phyloP scores from a whole-genome alignment of 495 filamentous ascomycete species.

The Penicillium verhagenii region DNA sequence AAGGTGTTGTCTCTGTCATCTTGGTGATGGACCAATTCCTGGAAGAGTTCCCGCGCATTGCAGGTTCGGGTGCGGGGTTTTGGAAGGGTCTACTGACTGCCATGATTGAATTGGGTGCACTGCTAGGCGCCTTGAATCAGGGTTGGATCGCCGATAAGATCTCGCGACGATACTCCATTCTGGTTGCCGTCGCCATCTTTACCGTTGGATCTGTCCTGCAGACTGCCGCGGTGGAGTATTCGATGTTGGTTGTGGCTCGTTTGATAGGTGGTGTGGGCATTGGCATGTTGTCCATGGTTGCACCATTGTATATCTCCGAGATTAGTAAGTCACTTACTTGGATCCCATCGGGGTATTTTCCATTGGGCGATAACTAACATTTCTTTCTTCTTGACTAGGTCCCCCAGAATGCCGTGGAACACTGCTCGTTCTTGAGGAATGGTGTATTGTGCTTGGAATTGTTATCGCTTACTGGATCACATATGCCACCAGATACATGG shows the following conservation, averaged over 20 bases:
- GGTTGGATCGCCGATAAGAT: conserved; percentile 60
- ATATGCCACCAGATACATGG: conserved; percentile 54
- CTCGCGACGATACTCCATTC: conserved; percentile 55
- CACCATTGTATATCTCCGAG: conserved; percentile 56
- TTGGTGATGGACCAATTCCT: conserved; percentile 60
- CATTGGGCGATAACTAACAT: background rate
- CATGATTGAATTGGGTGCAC: conserved; percentile 59
- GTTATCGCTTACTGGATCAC: conserved; percentile 58
- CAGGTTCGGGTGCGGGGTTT: conserved; percentile 48
- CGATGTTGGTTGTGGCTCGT: conserved; percentile 59
- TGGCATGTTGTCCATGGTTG: conserved; percentile 56
- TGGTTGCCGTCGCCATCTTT: conserved; percentile 57
- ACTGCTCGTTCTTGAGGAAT: conserved; percentile 54
- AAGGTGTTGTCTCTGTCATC: conserved; percentile 55
- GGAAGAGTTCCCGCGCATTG: conserved; percentile 46
- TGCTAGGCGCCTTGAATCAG: conserved; percentile 55
- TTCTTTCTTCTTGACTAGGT: conserved; percentile 19
- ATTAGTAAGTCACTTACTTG: conserved; percentile 35
- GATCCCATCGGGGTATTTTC: background rate
- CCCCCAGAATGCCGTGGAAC: conserved; percentile 55
- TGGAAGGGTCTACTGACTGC: conserved; percentile 61
- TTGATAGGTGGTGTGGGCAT: conserved; percentile 62
- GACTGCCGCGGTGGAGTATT: conserved; percentile 52
- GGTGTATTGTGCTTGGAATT: conserved; percentile 55
- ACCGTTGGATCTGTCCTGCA: conserved; percentile 55